Evolutionary conservation across 2,329 filamentous ascomycete genomes (phyloP).

Genomic region (Phialophora verrucosa): DNA sequence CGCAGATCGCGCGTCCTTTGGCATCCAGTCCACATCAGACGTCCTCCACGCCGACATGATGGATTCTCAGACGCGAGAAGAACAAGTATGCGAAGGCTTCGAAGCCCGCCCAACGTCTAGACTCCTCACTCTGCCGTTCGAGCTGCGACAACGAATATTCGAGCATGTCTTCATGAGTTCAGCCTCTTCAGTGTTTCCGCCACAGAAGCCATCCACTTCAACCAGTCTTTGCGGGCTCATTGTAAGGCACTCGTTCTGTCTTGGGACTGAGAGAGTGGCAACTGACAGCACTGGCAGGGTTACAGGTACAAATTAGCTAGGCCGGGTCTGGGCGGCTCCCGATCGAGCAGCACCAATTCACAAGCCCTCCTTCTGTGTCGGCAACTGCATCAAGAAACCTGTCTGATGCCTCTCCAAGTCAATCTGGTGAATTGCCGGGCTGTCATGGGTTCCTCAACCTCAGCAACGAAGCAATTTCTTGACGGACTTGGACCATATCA

Average conservation of each 20-base stretch:
- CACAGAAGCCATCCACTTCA: neutral
- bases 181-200: slow-evolving; percentile 4
- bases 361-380: slow-evolving; percentile 15
- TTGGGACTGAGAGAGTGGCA: neutral
- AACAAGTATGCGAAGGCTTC: neutral
- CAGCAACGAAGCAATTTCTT: slow-evolving; percentile 21
- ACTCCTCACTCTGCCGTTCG: slow-evolving; percentile 20
- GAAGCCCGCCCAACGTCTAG: neutral
- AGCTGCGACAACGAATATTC: slow-evolving; percentile 21
- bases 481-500: slow-evolving; percentile 6
- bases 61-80: neutral
- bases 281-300: slow-evolving; percentile 1
- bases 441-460: slow-evolving; percentile 17
- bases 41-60: neutral
- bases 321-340: neutral
- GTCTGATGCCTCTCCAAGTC: slow-evolving; percentile 22
- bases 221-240: slow-evolving; percentile 4
- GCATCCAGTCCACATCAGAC: neutral
- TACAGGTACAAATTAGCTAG: slow-evolving; percentile 4
- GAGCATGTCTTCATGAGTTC: slow-evolving; percentile 11
- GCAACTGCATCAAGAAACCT: slow-evolving; percentile 20
- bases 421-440: slow-evolving; percentile 13
- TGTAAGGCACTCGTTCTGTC: neutral
- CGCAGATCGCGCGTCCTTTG: neutral
- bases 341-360: slow-evolving; percentile 7